phyloP scores from a whole-genome alignment of 495 filamentous ascomycete genomes.

The Margaritispora aquatica region DNA sequence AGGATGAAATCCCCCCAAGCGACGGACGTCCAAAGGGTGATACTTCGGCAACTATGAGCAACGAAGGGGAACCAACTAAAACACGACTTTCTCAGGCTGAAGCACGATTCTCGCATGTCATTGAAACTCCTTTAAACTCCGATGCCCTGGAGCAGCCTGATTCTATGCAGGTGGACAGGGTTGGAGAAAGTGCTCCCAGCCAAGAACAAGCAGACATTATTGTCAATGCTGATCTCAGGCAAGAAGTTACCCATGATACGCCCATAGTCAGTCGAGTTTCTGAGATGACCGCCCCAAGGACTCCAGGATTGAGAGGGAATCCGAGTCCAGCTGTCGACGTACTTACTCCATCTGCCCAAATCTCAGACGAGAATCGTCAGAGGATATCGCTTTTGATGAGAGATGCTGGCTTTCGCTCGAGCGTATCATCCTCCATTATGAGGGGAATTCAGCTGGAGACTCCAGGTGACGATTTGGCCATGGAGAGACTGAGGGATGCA shows the following conservation, averaged over 20 bases:
- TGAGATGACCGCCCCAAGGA: background rate
- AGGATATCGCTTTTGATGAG: slow-evolving; percentile 32
- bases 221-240: background rate
- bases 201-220: background rate
- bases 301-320: background rate
- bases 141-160: slow-evolving; percentile 11
- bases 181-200: background rate
- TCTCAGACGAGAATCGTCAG: slow-evolving; percentile 24
- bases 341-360: background rate
- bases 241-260: background rate
- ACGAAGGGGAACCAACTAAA: slow-evolving; percentile 38
- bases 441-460: slow-evolving; percentile 21
- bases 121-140: slow-evolving; percentile 20
- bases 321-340: background rate
- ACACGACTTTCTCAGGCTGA: slow-evolving; percentile 30
- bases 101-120: slow-evolving; percentile 29
- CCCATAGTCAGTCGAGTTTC: background rate
- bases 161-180: background rate
- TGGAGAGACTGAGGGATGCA: slow-evolving; percentile 13
- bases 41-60: background rate
- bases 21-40: background rate
- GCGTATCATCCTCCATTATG: slow-evolving; percentile 25
- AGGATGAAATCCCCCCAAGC: slow-evolving; percentile 1
- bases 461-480: slow-evolving; percentile 9
- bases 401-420: slow-evolving; percentile 36